Evolutionary conservation across 2,329 filamentous ascomycete genomes (phyloP), one percentile per base, ranked within the genome.

Genomic region (Tolypocladium capitatum): DNA sequence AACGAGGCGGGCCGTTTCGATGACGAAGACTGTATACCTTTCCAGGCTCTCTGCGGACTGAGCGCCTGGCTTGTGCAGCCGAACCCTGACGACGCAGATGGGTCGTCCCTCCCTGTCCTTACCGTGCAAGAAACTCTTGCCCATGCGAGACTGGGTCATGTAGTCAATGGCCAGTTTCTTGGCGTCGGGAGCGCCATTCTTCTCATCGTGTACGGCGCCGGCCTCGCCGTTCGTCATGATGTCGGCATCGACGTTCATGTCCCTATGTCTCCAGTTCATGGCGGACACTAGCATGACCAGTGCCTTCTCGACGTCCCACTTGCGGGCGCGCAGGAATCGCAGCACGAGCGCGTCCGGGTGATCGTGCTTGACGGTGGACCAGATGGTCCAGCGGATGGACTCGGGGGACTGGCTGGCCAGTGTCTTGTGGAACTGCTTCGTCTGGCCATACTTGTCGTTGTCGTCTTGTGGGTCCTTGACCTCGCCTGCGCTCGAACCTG

Each of bases 341-440:
- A 95, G 69, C 16, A 91, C 69, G 18, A 94, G 71, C 2, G 83
- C 84, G 67, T 98, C 92, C 0, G 92, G 92, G 61, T 97, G 81
- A 60, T 98, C 92, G 58, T 92, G 84, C 71, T 97, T 98, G 49
- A 91, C 79, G 88, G 96, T 94, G 55, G 71, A 77, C 92, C 92
- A 97, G 61, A 97, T 85, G 0, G 89, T 83, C 16, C 75, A 72
- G 46, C 89, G 80, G 54, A 98, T 79, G 40, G 84, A 75, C 58
- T 94, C 87, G 0, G 91, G 86, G 1, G 81, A 76, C 58, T 84
- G 77, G 50, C 77, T 86, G 44, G 84, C 82, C 10, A 98, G 67
- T 0, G 88, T 87, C 36, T 91, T 81, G 56, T 87, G 79, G 66
- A 89, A 96, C 45, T 89, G 81, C 66, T 91, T 92, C 34, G 78